These are phyloP conservation scores for Echites panduratus DNA, from an alignment of 257 asterid species.

Conservation along the genomic window DNA sequence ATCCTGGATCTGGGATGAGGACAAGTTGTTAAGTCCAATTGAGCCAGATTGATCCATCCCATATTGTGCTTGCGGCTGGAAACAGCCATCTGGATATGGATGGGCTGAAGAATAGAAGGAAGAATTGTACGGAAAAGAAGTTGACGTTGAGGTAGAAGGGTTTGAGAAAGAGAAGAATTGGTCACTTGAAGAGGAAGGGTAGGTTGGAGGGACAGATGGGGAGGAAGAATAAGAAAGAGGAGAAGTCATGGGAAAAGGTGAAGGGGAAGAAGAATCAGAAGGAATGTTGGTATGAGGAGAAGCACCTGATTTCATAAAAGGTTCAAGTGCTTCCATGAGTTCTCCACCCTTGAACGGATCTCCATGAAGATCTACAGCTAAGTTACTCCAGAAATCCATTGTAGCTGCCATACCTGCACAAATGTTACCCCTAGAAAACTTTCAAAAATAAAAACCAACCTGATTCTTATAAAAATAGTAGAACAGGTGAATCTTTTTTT, in stretches of 20 bases:
- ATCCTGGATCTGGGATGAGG: conserved; percentile 44
- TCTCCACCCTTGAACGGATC: conserved; percentile 65
- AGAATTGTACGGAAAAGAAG: conserved; percentile 28
- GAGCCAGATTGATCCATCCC: conserved; percentile 30
- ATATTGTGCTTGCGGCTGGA: conserved; percentile 13
- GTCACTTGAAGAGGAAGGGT: conserved; percentile 8
- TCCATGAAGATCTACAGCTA: conserved; percentile 25
- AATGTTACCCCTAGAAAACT: background rate
- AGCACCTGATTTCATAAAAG: conserved; percentile 81
- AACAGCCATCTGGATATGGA: conserved; percentile 17
- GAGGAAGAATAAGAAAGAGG: conserved; percentile 7
- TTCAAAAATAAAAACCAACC: conserved; percentile 24
- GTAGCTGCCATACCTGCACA: conserved; percentile 54
- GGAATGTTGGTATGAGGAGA: conserved; percentile 23
- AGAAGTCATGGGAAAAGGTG: background rate
- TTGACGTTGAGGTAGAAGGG: conserved; percentile 10
- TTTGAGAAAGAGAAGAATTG: conserved; percentile 15
- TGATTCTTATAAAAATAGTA: conserved; percentile 59
- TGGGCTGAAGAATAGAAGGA: conserved; percentile 15
- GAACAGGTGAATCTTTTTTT: conserved; percentile 32
- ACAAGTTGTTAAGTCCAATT: conserved; percentile 45
- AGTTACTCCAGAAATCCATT: conserved; percentile 65
- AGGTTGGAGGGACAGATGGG: background rate
- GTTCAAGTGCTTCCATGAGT: conserved; percentile 91
- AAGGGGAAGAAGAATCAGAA: conserved; percentile 4